Conservation (phyloP, 345 rosid genomes). For the Cardiospermum halicacabum region DNA sequence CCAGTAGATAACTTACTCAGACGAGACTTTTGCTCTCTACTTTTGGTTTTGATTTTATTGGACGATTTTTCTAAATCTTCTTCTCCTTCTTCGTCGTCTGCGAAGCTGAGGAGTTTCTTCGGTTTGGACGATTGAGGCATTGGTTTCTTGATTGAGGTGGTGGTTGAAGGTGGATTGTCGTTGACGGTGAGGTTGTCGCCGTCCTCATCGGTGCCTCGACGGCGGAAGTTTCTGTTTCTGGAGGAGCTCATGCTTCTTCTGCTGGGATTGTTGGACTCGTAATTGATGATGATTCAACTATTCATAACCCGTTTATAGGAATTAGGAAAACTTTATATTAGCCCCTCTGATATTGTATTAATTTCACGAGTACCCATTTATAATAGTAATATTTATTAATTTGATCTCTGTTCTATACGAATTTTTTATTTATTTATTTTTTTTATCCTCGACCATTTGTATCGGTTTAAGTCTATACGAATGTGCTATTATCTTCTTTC, state of each 20-base stretch:
- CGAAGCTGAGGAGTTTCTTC: conserved; percentile 80
- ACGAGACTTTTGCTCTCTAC: conserved; percentile 13
- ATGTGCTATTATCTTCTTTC: no score
- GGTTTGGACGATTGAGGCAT: conserved; percentile 41
- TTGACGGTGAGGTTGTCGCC: conserved; percentile 28
- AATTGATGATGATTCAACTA: no score
- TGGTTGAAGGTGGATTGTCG: conserved; percentile 10
- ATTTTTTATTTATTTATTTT: no score
- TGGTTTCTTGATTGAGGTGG: conserved; percentile 16
- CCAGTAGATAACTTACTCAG: conserved; percentile 18
- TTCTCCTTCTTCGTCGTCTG: conserved; percentile 67
- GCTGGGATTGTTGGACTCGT: conserved; percentile 16
- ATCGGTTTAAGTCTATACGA: no score
- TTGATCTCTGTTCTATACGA: no score
- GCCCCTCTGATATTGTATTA: no score
- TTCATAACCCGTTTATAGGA: no score
- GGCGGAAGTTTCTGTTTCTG: conserved; percentile 75
- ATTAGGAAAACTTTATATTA: no score
- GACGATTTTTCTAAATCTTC: conserved; percentile 13
- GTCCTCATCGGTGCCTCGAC: conserved; percentile 52
- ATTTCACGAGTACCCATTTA: no score
- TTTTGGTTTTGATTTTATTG: conserved; percentile 16
- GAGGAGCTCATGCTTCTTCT: conserved; percentile 46
- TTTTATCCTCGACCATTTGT: no score
- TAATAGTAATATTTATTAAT: no score